Conservation (phyloP, 179 eudicot species). For the Corrigiola litoralis region DNA sequence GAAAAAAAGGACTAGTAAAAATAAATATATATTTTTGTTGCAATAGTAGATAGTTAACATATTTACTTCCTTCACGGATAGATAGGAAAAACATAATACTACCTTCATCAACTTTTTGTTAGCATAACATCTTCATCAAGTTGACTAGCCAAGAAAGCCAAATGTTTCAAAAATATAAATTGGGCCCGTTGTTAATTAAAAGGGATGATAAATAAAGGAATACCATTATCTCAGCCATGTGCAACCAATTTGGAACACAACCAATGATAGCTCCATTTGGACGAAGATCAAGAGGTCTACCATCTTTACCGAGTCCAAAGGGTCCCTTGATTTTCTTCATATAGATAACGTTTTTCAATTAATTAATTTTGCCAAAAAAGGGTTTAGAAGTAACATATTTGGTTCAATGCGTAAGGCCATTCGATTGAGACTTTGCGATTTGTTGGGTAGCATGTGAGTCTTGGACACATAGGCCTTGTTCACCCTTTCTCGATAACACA, state of each 20-base stretch:
- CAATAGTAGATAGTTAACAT: too few species aligned
- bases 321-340: neutral
- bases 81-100: too few species aligned
- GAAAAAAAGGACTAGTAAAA: too few species aligned
- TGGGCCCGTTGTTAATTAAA: constrained; percentile 14
- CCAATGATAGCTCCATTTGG: constrained; percentile 22
- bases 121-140: neutral
- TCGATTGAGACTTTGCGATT: constrained; percentile 9
- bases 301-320: constrained; percentile 32
- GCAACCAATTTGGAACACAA: constrained; percentile 25
- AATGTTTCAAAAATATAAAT: neutral
- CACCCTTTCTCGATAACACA: constrained; percentile 17
- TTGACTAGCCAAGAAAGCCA: constrained; percentile 1
- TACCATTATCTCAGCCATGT: constrained; percentile 33
- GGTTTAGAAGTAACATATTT: neutral
- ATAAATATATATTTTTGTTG: too few species aligned
- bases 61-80: too few species aligned
- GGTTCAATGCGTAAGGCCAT: neutral
- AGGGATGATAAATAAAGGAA: constrained; percentile 7
- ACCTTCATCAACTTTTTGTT: neutral
- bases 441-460: constrained; percentile 36
- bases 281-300: constrained; percentile 22
- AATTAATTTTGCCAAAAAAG: neutral
- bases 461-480: constrained; percentile 22
- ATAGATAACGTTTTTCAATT: neutral